phyloP scores from a whole-genome alignment of 257 asterid genomes.

The Parsonsia alboflavescens region DNA sequence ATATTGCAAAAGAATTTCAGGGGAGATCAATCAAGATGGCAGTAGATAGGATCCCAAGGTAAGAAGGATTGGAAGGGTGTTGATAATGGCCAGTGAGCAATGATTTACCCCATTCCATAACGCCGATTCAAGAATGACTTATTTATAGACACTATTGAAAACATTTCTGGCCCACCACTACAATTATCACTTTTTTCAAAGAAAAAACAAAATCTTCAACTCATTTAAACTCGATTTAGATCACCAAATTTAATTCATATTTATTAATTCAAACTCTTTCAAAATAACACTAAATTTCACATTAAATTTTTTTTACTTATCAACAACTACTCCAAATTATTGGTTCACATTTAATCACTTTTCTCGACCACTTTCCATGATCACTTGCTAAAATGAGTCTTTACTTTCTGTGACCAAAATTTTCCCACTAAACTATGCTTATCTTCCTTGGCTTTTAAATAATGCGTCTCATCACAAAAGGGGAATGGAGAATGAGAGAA shows the following conservation, averaged over 20 bases:
- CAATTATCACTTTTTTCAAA: constrained; percentile 2
- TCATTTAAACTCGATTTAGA: too few relatives aligned
- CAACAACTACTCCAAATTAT: too few relatives aligned
- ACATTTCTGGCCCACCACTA: neutral
- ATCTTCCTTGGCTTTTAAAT: neutral
- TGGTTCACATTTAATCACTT: neutral
- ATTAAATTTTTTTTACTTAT: too few relatives aligned
- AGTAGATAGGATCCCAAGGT: constrained; percentile 12
- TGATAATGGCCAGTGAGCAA: constrained; percentile 15
- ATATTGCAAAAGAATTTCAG: neutral
- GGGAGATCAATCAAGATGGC: neutral
- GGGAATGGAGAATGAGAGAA: too few relatives aligned
- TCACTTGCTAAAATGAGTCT: neutral
- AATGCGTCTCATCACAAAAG: neutral
- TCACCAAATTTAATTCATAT: too few relatives aligned
- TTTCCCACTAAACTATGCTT: neutral
- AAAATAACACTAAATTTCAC: too few relatives aligned
- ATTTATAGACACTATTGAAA: neutral
- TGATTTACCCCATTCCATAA: constrained; percentile 3
- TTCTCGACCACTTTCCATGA: neutral
- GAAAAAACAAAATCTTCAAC: too few relatives aligned
- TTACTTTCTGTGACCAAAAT: neutral
- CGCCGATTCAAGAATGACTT: neutral
- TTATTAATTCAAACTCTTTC: too few relatives aligned
- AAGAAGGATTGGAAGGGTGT: neutral